These are phyloP conservation scores for Colletotrichum sp. DNA, from an alignment of 2,329 filamentous ascomycete species.

Conservation along the genomic window DNA sequence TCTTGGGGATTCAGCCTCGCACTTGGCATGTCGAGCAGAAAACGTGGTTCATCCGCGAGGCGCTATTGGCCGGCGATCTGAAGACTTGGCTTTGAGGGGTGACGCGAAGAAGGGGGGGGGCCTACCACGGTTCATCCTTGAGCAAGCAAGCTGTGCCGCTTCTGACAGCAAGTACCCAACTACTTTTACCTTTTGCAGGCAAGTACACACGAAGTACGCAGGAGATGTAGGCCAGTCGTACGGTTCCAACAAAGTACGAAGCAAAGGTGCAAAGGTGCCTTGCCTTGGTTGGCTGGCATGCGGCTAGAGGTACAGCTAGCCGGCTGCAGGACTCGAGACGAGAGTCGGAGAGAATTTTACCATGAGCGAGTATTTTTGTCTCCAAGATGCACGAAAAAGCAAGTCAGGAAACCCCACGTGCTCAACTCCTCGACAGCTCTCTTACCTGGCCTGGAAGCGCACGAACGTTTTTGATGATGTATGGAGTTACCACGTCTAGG, in stretches of 20 bases:
- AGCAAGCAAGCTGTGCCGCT: background rate
- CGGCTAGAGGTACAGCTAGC: background rate
- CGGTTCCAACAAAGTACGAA: background rate
- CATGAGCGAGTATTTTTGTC: background rate
- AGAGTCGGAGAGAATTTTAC: background rate
- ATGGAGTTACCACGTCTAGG: background rate
- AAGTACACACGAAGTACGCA: background rate
- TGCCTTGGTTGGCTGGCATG: background rate
- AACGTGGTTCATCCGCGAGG: constrained; percentile 24
- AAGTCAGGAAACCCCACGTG: constrained; percentile 2
- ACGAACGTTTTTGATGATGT: background rate
- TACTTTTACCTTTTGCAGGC: background rate
- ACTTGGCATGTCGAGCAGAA: constrained; percentile 26
- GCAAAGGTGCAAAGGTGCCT: background rate
- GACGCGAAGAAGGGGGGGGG: background rate
- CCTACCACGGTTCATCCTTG: constrained; percentile 13
- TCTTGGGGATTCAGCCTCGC: constrained; percentile 26
- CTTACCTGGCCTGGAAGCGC: background rate
- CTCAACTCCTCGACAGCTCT: background rate
- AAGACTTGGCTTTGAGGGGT: constrained; percentile 15
- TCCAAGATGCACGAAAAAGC: background rate
- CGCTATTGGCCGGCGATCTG: constrained; percentile 24
- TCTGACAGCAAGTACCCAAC: background rate
- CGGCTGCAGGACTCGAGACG: background rate
- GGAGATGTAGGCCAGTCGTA: background rate